Evolutionary conservation across 2,329 filamentous ascomycete species (phyloP).

Genomic region (Colletotrichum filicis): DNA sequence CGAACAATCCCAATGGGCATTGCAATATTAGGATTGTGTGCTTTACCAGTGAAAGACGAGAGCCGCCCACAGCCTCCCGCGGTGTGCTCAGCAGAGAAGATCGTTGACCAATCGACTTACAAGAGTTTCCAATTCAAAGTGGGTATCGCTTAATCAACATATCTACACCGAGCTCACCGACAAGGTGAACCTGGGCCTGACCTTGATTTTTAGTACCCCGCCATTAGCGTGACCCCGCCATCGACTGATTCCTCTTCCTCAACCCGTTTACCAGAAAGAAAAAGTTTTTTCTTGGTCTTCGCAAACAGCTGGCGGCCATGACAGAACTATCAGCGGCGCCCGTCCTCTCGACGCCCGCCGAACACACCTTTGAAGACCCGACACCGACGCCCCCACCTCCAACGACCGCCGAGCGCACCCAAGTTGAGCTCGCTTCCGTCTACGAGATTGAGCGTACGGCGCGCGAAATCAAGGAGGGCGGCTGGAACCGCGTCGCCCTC

Average conservation of each 20-base stretch:
- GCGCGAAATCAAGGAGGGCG: slow-evolving; percentile 75
- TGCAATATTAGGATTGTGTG: neutral
- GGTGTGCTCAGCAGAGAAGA: neutral
- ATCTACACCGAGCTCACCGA: slow-evolving; percentile 1
- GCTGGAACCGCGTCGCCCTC: slow-evolving; percentile 83
- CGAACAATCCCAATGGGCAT: neutral
- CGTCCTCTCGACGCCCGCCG: slow-evolving; percentile 72
- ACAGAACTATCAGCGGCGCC: slow-evolving; percentile 62
- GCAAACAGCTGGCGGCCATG: slow-evolving; percentile 10
- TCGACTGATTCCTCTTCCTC: slow-evolving; percentile 1
- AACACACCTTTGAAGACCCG: slow-evolving; percentile 66
- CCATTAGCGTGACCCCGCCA: slow-evolving; percentile 16
- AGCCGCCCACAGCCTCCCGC: neutral
- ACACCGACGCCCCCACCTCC: slow-evolving; percentile 44
- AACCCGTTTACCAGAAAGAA: neutral
- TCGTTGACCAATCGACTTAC: neutral
- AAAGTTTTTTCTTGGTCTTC: neutral
- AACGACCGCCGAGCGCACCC: slow-evolving; percentile 50
- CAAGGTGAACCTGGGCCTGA: neutral
- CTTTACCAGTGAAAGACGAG: neutral
- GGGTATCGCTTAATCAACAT: neutral
- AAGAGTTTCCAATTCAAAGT: neutral
- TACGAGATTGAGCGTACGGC: slow-evolving; percentile 91
- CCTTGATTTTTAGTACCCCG: slow-evolving; percentile 6
- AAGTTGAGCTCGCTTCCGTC: slow-evolving; percentile 78